Base-by-base conservation (phyloP, 179 eudicot genomes). In the Gypsophila paniculata region DNA sequence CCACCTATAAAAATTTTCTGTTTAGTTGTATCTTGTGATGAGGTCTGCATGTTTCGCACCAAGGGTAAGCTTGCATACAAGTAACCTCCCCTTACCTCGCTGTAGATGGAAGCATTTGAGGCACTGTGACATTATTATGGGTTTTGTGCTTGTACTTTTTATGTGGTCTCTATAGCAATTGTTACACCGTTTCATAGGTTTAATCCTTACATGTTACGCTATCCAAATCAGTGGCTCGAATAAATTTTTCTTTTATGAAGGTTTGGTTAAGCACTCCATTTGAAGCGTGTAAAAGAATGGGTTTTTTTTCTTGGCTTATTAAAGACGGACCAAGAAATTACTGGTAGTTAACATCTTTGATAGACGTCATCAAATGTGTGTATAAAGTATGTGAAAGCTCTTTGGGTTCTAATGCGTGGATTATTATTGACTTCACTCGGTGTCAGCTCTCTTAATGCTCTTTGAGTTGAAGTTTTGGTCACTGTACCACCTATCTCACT, bases 1-100 rank as follows among this genome's bases (percentile, higher is more conserved):
- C 23, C 59, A 18, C 38, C 29, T 14, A 8, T 3, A 65, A 6
- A 44, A 21, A 21, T 14, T 34, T 65, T 39, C 52, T 42, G 18
- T n/a, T 39, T 13, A 9, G 29, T 64, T 64, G 68, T 39, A 64
- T n/a, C 49, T 19, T 64, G 46, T 62, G 46, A 59, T 26, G 63
- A 59, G 4, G 14, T 26, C 6, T 59, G 34, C 8, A 25, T 52
- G 2, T 15, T 52, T 17, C 17, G 6, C 52, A 46, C 52, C 0
- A 15, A 42, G 52, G 52, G 17, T 46, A 7, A 46, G 52, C 52
- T 46, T 10, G 52, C 15, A 13, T 8, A 46, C 15, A 46, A 10
- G 15, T 46, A 46, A 46, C 52, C 52, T 46, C 17, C 17, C 15
- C 14, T 46, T 4, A 11, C 52, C 52, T 46, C 52, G 52, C 15